A percentile compares a stretch with the other conserved stretches of the same genome.
Conservation (phyloP, 805 yeast species). For the Suhomyces faveliae region DNA sequence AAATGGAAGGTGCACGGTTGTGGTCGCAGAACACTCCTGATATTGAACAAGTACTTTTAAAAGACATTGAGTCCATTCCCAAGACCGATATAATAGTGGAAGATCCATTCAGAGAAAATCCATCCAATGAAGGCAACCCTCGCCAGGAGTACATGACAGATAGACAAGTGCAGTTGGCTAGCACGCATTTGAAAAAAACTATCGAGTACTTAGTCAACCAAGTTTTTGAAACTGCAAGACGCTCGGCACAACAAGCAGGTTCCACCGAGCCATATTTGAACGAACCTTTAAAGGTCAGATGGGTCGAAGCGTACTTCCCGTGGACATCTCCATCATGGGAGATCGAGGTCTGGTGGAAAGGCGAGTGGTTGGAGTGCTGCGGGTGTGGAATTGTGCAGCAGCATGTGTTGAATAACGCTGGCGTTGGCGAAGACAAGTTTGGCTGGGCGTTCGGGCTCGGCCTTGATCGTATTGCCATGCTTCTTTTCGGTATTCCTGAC, state of each 20-base stretch:
- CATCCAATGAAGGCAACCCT: conserved; percentile 64
- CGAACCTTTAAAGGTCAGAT: conserved; percentile 80
- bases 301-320: conserved; percentile 96
- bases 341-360: conserved; percentile 98
- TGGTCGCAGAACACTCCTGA: conserved; percentile 62
- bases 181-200: conserved; percentile 80
- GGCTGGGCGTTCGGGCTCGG: conserved; percentile 99
- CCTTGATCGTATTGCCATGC: conserved; percentile 92
- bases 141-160: conserved; percentile 76
- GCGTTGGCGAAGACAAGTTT: conserved; percentile 54
- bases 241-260: conserved; percentile 60
- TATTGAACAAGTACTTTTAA: conserved; percentile 36
- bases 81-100: conserved; percentile 69
- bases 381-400: conserved; percentile 92
- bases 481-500: conserved; percentile 92
- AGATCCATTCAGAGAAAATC: conserved; percentile 54
- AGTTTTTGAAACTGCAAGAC: conserved; percentile 72
- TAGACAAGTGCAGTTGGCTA: conserved; percentile 64
- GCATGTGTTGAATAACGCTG: conserved; percentile 72
- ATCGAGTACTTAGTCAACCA: conserved; percentile 79
- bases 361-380: conserved; percentile 95
- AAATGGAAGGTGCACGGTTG: conserved; percentile 91
- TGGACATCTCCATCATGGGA: conserved; percentile 99
- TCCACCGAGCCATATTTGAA: conserved; percentile 55
- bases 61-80: conserved; percentile 67